These are phyloP conservation scores for Citrus unshiu DNA, from an alignment of 345 rosid species.

Conservation along the genomic window DNA sequence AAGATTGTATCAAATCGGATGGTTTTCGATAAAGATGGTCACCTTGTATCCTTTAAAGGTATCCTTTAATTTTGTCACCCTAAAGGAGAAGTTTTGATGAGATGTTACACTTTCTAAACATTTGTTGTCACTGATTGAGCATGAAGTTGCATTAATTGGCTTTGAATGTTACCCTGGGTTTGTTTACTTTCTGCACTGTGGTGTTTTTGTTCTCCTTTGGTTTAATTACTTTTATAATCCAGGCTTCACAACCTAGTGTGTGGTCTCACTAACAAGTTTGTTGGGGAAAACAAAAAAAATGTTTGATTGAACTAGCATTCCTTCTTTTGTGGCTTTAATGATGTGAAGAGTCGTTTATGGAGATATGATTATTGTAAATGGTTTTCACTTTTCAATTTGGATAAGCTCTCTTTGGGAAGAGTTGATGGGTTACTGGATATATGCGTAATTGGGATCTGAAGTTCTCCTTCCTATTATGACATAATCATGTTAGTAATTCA, in stretches of 20 bases:
- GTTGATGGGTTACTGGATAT: background rate
- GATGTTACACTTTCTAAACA: background rate
- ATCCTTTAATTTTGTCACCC: constrained; percentile 9
- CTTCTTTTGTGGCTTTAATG: background rate
- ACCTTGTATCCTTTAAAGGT: constrained; percentile 80
- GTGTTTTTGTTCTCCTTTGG: background rate
- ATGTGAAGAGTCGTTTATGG: background rate
- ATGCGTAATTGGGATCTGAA: background rate
- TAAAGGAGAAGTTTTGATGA: background rate
- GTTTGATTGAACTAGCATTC: background rate
- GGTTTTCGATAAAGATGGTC: constrained; percentile 60
- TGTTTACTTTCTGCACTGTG: background rate
- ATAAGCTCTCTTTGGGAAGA: background rate
- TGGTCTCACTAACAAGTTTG: background rate
- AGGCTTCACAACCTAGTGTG: background rate
- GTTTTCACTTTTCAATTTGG: background rate
- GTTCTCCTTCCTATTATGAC: background rate
- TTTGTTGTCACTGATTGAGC: background rate
- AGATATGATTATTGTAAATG: background rate
- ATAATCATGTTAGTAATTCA: background rate
- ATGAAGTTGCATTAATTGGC: background rate
- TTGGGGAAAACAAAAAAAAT: background rate
- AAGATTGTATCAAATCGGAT: constrained; percentile 80
- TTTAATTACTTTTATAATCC: background rate
- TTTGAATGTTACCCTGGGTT: background rate